These are phyloP conservation scores for Xylaria sp. DNA, from an alignment of 2,329 filamentous ascomycete genomes.

Conservation along the genomic window DNA sequence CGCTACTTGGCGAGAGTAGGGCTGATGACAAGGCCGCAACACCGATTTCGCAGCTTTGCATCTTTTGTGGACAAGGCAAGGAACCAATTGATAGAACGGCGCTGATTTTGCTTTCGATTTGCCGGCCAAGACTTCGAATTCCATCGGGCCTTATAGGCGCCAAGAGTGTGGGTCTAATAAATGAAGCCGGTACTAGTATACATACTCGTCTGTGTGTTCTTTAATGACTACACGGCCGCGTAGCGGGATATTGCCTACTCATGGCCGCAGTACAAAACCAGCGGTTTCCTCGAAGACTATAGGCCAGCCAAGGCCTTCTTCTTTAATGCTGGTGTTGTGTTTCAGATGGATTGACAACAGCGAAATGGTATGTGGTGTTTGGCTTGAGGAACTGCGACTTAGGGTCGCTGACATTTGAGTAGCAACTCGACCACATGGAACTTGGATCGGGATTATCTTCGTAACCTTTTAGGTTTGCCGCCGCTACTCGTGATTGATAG, in stretches of 20 bases:
- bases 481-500: too few relatives aligned
- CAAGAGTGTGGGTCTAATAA: neutral
- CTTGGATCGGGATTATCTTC: too few relatives aligned
- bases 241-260: neutral
- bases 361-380: too few relatives aligned
- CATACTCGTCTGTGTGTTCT: neutral
- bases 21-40: neutral
- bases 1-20: slow-evolving; percentile 59
- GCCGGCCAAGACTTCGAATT: neutral
- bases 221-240: neutral
- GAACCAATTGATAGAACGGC: neutral
- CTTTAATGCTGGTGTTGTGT: too few relatives aligned
- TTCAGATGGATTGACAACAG: too few relatives aligned
- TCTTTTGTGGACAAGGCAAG: neutral
- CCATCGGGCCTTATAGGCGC: neutral
- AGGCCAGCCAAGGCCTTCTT: neutral
- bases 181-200: too few relatives aligned
- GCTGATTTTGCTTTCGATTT: neutral
- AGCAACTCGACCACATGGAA: too few relatives aligned
- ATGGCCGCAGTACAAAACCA: neutral
- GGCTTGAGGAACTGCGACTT: too few relatives aligned
- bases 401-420: too few relatives aligned
- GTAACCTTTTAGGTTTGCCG: too few relatives aligned
- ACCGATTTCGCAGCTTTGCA: neutral
- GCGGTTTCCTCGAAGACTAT: neutral